Percentiles rank a stretch among this genome's conserved stretches.
phyloP scores from a whole-genome alignment of 108 stramenopile species.

The Pinguiococcus pyrenoidosus region DNA sequence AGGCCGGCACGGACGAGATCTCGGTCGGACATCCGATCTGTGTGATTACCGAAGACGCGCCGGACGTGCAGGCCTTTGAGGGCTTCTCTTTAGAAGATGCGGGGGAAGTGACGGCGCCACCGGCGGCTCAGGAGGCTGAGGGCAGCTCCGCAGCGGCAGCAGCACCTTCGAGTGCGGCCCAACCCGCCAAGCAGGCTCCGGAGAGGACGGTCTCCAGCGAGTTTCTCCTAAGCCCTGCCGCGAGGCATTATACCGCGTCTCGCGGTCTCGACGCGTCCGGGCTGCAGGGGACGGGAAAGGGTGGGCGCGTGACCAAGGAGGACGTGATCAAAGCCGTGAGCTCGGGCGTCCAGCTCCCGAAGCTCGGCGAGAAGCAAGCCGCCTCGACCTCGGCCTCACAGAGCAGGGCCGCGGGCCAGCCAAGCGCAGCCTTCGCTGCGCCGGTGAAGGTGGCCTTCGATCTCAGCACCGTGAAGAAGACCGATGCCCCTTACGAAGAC shows the following conservation, averaged over 20 bases:
- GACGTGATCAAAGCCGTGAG: conserved; percentile 63
- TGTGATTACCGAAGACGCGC: conserved; percentile 68
- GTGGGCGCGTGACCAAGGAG: conserved; percentile 72
- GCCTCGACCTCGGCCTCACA: no score
- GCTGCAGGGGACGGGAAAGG: conserved; percentile 62
- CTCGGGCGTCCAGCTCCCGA: conserved; percentile 1
- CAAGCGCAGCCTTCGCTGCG: background rate
- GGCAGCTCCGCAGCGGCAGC: no score
- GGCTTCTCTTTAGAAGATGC: no score
- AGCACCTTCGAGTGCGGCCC: conserved; percentile 20
- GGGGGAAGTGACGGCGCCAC: no score
- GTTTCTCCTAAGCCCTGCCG: conserved; percentile 56
- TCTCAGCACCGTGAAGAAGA: no score
- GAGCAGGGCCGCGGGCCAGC: no score
- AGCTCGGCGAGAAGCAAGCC: no score
- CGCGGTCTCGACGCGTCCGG: conserved; percentile 57
- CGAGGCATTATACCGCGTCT: conserved; percentile 57
- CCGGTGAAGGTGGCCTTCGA: no score
- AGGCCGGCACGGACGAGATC: conserved; percentile 43
- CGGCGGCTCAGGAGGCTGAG: no score
- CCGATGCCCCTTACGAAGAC: conserved; percentile 19
- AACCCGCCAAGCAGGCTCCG: conserved; percentile 26
- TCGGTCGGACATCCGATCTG: conserved; percentile 72
- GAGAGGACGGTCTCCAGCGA: no score
- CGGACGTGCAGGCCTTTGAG: conserved; percentile 66